Percentiles rank a stretch among this genome's conserved stretches.
phyloP scores from a whole-genome alignment of 208 protist genomes.

The Acanthamoeba comandoni region DNA sequence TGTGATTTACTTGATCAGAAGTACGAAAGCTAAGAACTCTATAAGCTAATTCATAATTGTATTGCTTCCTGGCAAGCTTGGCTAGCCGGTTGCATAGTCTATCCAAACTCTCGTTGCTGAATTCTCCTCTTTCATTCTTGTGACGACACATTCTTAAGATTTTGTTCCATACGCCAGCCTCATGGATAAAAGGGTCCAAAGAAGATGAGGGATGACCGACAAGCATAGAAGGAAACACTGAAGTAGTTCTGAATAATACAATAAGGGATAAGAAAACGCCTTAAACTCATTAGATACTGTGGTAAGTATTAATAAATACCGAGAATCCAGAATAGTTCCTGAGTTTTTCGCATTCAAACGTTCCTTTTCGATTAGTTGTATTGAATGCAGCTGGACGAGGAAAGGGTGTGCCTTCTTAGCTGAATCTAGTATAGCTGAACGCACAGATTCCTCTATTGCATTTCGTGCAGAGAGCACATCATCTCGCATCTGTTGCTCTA shows the following conservation, averaged over 20 bases:
- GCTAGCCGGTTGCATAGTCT: background rate
- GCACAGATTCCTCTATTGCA: constrained; percentile 22
- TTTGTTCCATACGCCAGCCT: constrained; percentile 46
- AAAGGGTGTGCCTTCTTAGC: constrained; percentile 35
- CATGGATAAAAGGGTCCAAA: constrained; percentile 37
- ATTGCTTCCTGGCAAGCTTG: constrained; percentile 56
- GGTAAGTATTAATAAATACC: too few relatives aligned
- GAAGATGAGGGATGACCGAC: background rate
- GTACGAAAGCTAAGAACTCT: too few relatives aligned
- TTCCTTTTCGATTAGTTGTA: constrained; percentile 22
- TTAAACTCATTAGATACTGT: too few relatives aligned
- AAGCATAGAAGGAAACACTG: background rate
- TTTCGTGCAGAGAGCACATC: background rate
- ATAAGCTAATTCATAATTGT: constrained; percentile 40
- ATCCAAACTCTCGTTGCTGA: background rate
- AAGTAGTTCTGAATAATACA: background rate
- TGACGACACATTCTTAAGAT: constrained; percentile 5
- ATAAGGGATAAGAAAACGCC: too few relatives aligned
- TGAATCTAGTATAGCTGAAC: background rate
- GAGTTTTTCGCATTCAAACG: background rate
- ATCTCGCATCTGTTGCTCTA: constrained; percentile 11
- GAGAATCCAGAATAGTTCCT: background rate
- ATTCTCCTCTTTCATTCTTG: constrained; percentile 1
- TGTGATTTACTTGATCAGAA: too few relatives aligned
- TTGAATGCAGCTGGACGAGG: constrained; percentile 32